These are phyloP conservation scores for Chaetomiaceae sp. DNA, from an alignment of 2,329 filamentous ascomycete genomes.

Conservation along the genomic window DNA sequence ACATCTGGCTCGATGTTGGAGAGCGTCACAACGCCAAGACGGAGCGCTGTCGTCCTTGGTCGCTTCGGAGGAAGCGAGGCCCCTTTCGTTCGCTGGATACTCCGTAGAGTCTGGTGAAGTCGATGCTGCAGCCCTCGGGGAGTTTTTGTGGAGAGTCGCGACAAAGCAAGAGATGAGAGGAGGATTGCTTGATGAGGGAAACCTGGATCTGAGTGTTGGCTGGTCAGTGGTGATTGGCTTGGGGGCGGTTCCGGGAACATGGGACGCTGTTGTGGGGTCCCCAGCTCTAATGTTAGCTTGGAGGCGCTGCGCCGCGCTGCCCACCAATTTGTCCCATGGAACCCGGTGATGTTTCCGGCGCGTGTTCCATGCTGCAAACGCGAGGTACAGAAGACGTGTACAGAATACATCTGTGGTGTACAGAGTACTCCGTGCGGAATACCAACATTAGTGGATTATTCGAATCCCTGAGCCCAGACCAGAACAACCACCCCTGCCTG, in stretches of 20 bases:
- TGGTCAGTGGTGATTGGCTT: constrained; percentile 1
- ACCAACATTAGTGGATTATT: too few species aligned
- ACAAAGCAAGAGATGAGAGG: not conserved
- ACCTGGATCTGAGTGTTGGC: not conserved
- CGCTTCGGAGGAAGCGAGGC: constrained; percentile 11
- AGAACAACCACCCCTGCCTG: constrained; percentile 3
- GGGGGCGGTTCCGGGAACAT: constrained; percentile 10
- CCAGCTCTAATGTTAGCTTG: too few species aligned
- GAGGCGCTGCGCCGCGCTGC: not conserved
- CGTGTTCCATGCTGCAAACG: not conserved
- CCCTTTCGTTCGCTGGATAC: not conserved
- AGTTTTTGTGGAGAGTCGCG: not conserved
- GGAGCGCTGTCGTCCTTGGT: constrained; percentile 12
- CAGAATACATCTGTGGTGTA: too few species aligned
- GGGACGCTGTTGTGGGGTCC: constrained; percentile 13
- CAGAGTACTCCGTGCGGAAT: too few species aligned
- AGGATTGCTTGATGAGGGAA: constrained; percentile 1
- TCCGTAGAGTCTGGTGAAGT: too few species aligned
- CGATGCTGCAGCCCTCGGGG: too few species aligned
- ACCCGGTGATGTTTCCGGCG: too few species aligned
- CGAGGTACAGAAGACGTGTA: too few species aligned
- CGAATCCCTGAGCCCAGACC: too few species aligned
- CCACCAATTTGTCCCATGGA: not conserved
- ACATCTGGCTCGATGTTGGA: not conserved
- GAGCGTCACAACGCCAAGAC: constrained; percentile 16